phyloP scores from a whole-genome alignment of 2,329 filamentous ascomycete species.

The Aspergillus oerlinghausenensis region DNA sequence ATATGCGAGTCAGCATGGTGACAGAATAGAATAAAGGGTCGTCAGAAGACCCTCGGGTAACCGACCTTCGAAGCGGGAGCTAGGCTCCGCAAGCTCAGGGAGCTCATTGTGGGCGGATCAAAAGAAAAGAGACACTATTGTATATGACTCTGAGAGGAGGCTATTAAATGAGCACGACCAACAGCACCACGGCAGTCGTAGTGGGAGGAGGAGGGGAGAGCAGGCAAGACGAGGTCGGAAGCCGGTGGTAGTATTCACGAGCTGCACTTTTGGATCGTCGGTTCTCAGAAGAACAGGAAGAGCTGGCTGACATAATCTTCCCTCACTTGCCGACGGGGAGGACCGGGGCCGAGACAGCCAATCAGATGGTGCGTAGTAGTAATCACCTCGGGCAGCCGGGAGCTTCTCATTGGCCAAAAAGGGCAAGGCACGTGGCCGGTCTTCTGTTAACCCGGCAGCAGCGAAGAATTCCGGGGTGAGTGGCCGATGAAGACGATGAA shows the following conservation, averaged over 20 bases:
- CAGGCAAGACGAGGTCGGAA: conserved; percentile 10
- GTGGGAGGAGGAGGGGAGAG: conserved; percentile 17
- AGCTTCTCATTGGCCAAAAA: conserved; percentile 24
- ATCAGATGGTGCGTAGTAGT: conserved; percentile 30
- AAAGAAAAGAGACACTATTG: conserved; percentile 23
- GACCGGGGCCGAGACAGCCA: conserved; percentile 28
- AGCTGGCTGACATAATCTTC: conserved; percentile 34
- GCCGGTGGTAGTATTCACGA: conserved; percentile 14
- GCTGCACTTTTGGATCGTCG: conserved; percentile 25
- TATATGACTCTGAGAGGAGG: conserved; percentile 19
- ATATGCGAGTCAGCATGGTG: conserved; percentile 19
- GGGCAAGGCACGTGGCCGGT: conserved; percentile 25
- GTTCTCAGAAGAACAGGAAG: conserved; percentile 19
- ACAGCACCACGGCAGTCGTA: conserved; percentile 5
- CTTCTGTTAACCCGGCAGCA: conserved; percentile 23
- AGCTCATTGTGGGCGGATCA: conserved; percentile 45
- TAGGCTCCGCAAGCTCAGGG: conserved; percentile 47
- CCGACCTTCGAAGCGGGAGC: conserved; percentile 46
- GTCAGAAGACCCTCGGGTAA: conserved; percentile 21
- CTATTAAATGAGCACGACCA: conserved; percentile 16
- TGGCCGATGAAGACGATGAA: conserved; percentile 2
- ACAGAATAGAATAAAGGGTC: conserved; percentile 6
- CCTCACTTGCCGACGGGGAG: conserved; percentile 31
- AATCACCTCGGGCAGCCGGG: conserved; percentile 34
- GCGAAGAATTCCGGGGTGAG: conserved; percentile 20